Base-by-base conservation (phyloP, 495 filamentous ascomycete genomes). In the Neurospora africana region DNA sequence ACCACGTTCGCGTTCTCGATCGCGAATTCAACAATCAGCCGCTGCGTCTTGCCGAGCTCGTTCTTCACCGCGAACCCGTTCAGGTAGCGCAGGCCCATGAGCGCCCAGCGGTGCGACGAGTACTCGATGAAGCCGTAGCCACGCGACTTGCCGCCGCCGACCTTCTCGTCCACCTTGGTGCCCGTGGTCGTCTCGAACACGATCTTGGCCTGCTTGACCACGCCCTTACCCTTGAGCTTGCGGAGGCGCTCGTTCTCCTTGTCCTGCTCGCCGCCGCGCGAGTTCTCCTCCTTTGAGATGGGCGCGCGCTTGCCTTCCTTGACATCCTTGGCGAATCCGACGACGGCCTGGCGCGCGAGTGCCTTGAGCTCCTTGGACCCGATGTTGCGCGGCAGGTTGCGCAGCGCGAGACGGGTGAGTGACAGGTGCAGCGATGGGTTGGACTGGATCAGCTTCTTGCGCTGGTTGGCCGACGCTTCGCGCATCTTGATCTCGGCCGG, bases 91-190 rank as follows among this genome's bases (percentile, higher is more conserved):
- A 99, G 83, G 23, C 94, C 95, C 95, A 98, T 98, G 35, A 99
- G 83, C 36, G 96, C 96, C 84, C 91, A 93, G 37, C 95, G 91
- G 76, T 99, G 95, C 38, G 92, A 94, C 72, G 89, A 92, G 83
- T 98, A 99, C 81, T 99, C 95, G 72, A 99, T 91, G 81, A 99
- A 99, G 13, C 96, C 95, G 79, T 99, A 99, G 30, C 95, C 96
- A 77, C 94, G 85, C 74, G 90, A 93, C 78, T 93, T 87, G 43
- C 95, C 93, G 27, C 88, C 93, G 5, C 92, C 85, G 30, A 75
- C 77, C 41, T 75, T 72, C 79, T 97, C 93, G 4, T 84, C 78
- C 10, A 97, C 87, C 83, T 97, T 98, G 72, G 87, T 87, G 23
- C 94, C 94, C 75, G 94, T 88, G 23, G 84, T 85, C 17, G 91